A percentile compares a stretch with the other conserved stretches of the same genome.
phyloP scores from a whole-genome alignment of 2,329 filamentous ascomycete species.

The Colletotrichum navitas region DNA sequence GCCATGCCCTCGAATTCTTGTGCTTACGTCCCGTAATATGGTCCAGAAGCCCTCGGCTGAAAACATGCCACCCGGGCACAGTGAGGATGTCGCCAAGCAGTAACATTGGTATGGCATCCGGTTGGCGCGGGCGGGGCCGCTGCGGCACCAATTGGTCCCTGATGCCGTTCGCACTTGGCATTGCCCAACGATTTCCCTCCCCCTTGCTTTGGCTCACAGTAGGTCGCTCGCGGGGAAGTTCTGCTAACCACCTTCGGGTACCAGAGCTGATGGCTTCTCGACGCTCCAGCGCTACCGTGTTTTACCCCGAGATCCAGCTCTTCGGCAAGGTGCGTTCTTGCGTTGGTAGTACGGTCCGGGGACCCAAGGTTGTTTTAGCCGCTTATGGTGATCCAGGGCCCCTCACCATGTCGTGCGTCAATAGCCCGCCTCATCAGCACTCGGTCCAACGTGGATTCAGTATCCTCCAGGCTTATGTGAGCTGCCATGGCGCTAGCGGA shows the following conservation, averaged over 20 bases:
- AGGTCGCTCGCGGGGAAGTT: not conserved
- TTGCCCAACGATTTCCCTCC: constrained; percentile 12
- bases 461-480: constrained; percentile 30
- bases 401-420: not conserved
- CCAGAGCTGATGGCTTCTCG: not conserved
- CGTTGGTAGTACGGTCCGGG: constrained; percentile 5
- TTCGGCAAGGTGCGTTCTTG: not conserved
- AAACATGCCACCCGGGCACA: constrained; percentile 7
- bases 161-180: constrained; percentile 26
- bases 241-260: not conserved
- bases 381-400: not conserved
- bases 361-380: not conserved
- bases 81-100: constrained; percentile 15
- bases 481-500: constrained; percentile 29
- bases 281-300: not conserved
- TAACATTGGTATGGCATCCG: constrained; percentile 4
- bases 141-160: constrained; percentile 27
- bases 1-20: constrained; percentile 10
- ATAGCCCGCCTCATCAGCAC: not conserved
- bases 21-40: not conserved
- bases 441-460: not conserved
- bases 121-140: constrained; percentile 9
- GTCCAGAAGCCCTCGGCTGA: not conserved
- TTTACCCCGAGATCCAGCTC: not conserved
- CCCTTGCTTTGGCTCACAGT: constrained; percentile 5